Evolutionary conservation across 2,329 filamentous ascomycete species (phyloP).

Genomic region (Calonectria pauciramosa): DNA sequence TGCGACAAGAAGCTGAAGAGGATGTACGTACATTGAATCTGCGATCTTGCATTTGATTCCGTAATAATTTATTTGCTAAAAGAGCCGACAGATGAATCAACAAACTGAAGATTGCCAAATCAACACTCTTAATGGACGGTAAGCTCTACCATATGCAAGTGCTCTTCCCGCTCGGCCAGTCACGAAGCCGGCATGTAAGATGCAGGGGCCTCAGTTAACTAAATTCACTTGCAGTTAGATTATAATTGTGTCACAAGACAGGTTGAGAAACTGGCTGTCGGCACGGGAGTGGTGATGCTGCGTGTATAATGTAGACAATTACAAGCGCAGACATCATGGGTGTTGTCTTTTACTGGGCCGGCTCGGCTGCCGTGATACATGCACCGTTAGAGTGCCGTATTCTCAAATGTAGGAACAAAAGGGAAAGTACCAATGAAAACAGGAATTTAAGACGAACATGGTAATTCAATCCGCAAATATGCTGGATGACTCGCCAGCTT

Average conservation of each 20-base stretch:
- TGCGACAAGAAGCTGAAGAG: fast-evolving
- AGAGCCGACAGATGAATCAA: not conserved
- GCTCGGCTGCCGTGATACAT: not conserved
- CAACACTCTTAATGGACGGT: not conserved
- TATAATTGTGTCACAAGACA: not conserved
- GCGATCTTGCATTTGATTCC: not conserved
- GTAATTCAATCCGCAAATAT: not conserved
- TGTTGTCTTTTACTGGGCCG: not conserved
- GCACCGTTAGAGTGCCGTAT: not conserved
- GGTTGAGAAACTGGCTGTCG: too few species aligned
- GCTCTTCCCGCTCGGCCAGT: not conserved
- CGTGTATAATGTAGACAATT: too few species aligned
- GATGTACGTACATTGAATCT: too few species aligned
- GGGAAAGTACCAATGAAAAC: not conserved
- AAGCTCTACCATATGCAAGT: not conserved
- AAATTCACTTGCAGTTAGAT: not conserved
- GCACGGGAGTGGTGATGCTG: not conserved
- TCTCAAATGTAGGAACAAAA: not conserved
- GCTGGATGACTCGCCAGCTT: not conserved
- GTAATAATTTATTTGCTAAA: not conserved
- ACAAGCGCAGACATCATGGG: not conserved
- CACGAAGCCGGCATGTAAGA: not conserved
- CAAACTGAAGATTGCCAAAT: not conserved
- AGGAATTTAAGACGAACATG: not conserved
- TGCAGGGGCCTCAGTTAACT: not conserved